phyloP scores from a whole-genome alignment of 495 filamentous ascomycete genomes.

The Glarea lozoyensis region DNA sequence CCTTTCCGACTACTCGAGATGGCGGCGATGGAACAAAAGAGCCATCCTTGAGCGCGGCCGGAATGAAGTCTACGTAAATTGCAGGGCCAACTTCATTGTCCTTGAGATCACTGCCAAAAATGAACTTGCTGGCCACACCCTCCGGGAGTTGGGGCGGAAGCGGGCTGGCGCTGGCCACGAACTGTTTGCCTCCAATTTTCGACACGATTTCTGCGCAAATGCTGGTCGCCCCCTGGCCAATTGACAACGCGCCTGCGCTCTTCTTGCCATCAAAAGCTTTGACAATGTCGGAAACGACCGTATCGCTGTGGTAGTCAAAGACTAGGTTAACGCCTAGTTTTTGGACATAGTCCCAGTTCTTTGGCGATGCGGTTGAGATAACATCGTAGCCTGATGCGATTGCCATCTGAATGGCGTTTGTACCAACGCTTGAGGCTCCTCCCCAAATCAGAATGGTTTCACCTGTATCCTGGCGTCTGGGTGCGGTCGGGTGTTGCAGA shows the following conservation, averaged over 20 bases:
- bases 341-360: conserved; percentile 26
- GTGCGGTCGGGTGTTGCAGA: conserved; percentile 26
- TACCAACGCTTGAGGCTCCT: conserved; percentile 25
- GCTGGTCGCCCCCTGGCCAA: neutral
- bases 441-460: conserved; percentile 27
- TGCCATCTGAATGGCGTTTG: conserved; percentile 26
- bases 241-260: neutral
- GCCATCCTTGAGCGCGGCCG: neutral
- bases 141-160: neutral
- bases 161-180: neutral
- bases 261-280: neutral
- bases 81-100: neutral
- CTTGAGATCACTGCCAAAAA: neutral
- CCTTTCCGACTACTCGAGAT: neutral
- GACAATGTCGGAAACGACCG: neutral
- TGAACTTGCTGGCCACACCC: no score
- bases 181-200: no score
- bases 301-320: neutral
- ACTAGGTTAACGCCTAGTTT: conserved; percentile 23
- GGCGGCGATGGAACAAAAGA: neutral
- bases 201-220: neutral
- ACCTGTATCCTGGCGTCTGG: no score
- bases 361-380: conserved; percentile 24
- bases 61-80: neutral
- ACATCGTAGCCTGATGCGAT: conserved; percentile 25